A percentile compares a stretch with the other conserved stretches of the same genome.
Conservation (phyloP, 768 basidiomycete species). For the Leccinum imitatum region DNA sequence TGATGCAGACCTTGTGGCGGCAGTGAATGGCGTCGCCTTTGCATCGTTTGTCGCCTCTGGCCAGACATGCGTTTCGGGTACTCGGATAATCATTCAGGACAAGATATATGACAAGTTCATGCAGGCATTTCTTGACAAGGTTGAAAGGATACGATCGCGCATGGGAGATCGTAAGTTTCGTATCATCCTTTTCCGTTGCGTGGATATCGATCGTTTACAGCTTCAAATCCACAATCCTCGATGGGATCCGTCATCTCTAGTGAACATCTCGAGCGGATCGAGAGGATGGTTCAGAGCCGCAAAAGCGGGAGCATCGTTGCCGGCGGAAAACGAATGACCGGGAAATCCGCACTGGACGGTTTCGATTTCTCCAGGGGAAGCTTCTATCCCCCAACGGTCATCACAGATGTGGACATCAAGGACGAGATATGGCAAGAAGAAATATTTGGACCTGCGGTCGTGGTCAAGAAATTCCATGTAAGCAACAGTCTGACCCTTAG, state of each 20-base stretch:
- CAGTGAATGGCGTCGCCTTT: constrained; percentile 82
- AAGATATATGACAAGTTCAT: constrained; percentile 70
- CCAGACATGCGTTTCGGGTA: constrained; percentile 91
- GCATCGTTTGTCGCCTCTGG: constrained; percentile 85
- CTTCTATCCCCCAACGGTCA: constrained; percentile 81
- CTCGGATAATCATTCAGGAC: constrained; percentile 74
- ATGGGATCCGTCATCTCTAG: constrained; percentile 83
- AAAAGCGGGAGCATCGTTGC: constrained; percentile 49
- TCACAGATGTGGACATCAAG: constrained; percentile 52
- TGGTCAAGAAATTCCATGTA: constrained; percentile 55
- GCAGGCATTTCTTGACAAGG: constrained; percentile 58
- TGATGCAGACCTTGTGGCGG: constrained; percentile 70
- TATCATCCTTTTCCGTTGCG: background rate
- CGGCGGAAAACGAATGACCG: constrained; percentile 68
- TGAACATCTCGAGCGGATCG: constrained; percentile 63
- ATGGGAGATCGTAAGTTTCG: constrained; percentile 76
- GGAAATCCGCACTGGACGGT: constrained; percentile 61
- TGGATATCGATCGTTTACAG: constrained; percentile 35
- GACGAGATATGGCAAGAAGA: constrained; percentile 81
- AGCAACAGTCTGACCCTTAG: constrained; percentile 25
- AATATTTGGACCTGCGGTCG: constrained; percentile 83
- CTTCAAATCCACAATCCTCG: constrained; percentile 62
- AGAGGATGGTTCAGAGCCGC: constrained; percentile 50
- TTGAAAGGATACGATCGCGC: constrained; percentile 55
- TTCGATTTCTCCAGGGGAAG: constrained; percentile 69